These are phyloP conservation scores for Crucihimalaya himalaica DNA, from an alignment of 345 rosid species.

Conservation along the genomic window DNA sequence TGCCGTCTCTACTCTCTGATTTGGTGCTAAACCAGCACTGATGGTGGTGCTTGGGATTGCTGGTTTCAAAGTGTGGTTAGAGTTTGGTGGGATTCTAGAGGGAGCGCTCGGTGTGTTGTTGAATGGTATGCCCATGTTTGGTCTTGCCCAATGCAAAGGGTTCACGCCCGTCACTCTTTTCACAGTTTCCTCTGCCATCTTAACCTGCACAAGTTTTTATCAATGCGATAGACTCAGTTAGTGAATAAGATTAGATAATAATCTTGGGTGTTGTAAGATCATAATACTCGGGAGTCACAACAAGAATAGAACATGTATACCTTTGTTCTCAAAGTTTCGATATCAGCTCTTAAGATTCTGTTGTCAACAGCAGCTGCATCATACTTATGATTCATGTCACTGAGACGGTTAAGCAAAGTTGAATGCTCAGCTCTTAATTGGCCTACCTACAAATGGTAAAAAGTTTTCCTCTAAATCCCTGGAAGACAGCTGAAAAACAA, in stretches of 20 bases:
- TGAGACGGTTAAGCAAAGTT: conserved; percentile 62
- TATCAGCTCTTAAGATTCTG: conserved; percentile 92
- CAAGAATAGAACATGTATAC: conserved; percentile 35
- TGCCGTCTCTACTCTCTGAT: conserved; percentile 29
- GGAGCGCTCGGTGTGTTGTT: conserved; percentile 29
- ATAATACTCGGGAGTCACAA: background rate
- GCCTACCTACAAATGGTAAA: conserved; percentile 57
- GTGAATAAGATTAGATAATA: background rate
- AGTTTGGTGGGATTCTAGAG: conserved; percentile 19
- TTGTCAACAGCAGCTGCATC: conserved; percentile 81
- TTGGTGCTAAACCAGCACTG: conserved; percentile 16
- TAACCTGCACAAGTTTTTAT: conserved; percentile 58
- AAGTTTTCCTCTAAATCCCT: conserved; percentile 7
- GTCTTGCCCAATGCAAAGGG: conserved; percentile 63
- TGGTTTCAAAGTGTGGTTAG: conserved; percentile 21
- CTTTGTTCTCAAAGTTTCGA: conserved; percentile 91
- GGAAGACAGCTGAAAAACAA: conserved; percentile 6
- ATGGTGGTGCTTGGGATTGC: conserved; percentile 16
- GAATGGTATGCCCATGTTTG: conserved; percentile 48
- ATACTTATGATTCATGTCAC: conserved; percentile 72
- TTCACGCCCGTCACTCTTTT: conserved; percentile 81
- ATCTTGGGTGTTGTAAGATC: background rate
- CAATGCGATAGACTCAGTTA: conserved; percentile 12
- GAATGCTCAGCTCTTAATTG: conserved; percentile 77
- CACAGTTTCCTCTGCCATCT: conserved; percentile 98